Evolutionary conservation across 164 flowering plant species (phyloP).

Genomic region (Annona squamosa): DNA sequence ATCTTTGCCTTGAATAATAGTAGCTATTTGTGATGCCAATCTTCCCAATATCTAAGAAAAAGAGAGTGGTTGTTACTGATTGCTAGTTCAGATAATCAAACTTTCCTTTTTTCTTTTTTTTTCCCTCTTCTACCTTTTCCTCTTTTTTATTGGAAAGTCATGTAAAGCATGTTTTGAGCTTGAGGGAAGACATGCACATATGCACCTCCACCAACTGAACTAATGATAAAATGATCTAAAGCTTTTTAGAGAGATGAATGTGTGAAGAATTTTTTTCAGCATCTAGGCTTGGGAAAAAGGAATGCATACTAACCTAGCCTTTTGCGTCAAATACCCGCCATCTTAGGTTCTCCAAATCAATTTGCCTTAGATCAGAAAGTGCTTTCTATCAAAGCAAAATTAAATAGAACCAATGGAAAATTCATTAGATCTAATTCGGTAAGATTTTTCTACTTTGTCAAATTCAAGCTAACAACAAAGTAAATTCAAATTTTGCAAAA

Average conservation of each 20-base stretch:
- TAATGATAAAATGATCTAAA: too few relatives aligned
- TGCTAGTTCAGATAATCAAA: too few relatives aligned
- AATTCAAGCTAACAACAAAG: too few relatives aligned
- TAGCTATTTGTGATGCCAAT: slow-evolving; percentile 80
- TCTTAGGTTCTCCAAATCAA: slow-evolving; percentile 68
- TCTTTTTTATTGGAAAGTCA: too few relatives aligned
- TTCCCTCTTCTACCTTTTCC: background rate
- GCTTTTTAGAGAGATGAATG: background rate
- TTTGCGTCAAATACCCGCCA: slow-evolving; percentile 94
- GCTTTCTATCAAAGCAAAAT: slow-evolving; percentile 43
- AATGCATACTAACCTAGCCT: slow-evolving; percentile 50
- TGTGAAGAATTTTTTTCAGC: background rate
- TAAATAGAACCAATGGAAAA: too few relatives aligned
- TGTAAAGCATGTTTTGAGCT: too few relatives aligned
- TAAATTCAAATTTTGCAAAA: too few relatives aligned
- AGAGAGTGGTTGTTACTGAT: background rate
- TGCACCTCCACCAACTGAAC: too few relatives aligned
- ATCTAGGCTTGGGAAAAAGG: background rate
- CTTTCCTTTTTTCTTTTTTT: background rate
- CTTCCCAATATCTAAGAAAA: slow-evolving; percentile 67
- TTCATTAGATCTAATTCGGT: too few relatives aligned
- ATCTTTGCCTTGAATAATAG: slow-evolving; percentile 86
- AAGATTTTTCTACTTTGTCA: too few relatives aligned
- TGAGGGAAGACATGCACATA: too few relatives aligned
- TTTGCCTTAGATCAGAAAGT: slow-evolving; percentile 68